Percentiles rank a stretch among this genome's conserved stretches.
Conservation (phyloP, 805 yeast species). For the Candida suzukii region DNA sequence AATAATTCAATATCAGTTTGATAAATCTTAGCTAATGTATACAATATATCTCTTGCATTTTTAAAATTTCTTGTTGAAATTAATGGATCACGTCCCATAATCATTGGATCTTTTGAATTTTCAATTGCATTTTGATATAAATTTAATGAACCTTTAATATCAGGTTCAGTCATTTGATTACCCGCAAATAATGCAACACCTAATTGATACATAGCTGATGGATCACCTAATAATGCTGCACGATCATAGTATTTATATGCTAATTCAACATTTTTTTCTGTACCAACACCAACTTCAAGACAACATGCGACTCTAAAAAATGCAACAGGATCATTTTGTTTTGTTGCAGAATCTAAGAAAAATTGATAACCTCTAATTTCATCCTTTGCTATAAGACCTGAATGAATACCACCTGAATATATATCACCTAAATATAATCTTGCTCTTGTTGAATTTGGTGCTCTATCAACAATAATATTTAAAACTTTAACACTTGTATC, state of each 20-base stretch:
- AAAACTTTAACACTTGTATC: conserved; percentile 53
- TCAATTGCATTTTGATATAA: conserved; percentile 23
- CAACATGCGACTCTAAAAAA: conserved; percentile 67
- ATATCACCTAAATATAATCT: conserved; percentile 54
- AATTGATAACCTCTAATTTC: conserved; percentile 54
- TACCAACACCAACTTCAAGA: conserved; percentile 59
- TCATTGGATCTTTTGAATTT: conserved; percentile 12
- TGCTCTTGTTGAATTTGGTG: conserved; percentile 48
- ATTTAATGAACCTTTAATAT: conserved; percentile 18
- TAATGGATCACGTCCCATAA: conserved; percentile 26
- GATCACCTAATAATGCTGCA: conserved; percentile 58
- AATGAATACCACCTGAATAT: conserved; percentile 43
- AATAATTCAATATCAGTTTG: conserved; percentile 27
- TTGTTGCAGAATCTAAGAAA: conserved; percentile 50
- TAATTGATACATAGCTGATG: conserved; percentile 65
- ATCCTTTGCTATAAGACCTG: conserved; percentile 43
- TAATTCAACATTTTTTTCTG: conserved; percentile 32
- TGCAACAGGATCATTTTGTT: conserved; percentile 49
- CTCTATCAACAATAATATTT: conserved; percentile 42
- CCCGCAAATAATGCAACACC: conserved; percentile 55
- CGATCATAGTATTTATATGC: conserved; percentile 49
- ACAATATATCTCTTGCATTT: conserved; percentile 27
- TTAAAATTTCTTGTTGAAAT: conserved; percentile 26
- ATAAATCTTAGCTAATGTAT: conserved; percentile 27
- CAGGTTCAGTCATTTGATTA: conserved; percentile 7